A percentile compares a stretch with the other conserved stretches of the same genome.
phyloP scores from a whole-genome alignment of 148 eudicot species.

The Rheum nobile region DNA sequence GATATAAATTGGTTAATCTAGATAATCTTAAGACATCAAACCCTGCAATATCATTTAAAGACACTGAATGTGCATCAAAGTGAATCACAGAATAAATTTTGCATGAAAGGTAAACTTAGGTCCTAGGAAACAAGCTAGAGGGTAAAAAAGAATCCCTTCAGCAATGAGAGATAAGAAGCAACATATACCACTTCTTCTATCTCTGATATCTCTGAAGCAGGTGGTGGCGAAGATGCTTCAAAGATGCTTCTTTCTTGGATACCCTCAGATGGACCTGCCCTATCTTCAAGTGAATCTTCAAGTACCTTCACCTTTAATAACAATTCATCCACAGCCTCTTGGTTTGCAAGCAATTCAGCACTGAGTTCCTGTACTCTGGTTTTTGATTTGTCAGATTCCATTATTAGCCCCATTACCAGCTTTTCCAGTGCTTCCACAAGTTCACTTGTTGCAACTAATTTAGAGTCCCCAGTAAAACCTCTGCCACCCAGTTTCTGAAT shows the following conservation, averaged over 20 bases:
- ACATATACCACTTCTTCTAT: constrained; percentile 73
- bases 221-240: constrained; percentile 52
- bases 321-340: constrained; percentile 60
- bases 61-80: not conserved
- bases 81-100: not conserved
- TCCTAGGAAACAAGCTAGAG: not conserved
- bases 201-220: constrained; percentile 77
- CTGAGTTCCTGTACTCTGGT: constrained; percentile 55
- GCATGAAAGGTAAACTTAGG: not conserved
- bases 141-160: not conserved
- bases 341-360: constrained; percentile 51
- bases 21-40: not conserved
- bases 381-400: constrained; percentile 61
- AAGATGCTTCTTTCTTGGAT: constrained; percentile 51
- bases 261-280: constrained; percentile 27
- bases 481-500: constrained; percentile 43
- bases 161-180: not conserved
- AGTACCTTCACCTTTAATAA: constrained; percentile 56
- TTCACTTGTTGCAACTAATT: constrained; percentile 24
- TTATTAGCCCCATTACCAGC: constrained; percentile 35
- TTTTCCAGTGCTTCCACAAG: constrained; percentile 52
- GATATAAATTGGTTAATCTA: not conserved
- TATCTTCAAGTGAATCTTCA: constrained; percentile 50
- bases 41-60: not conserved
- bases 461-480: constrained; percentile 29